Evolutionary conservation across 2,329 filamentous ascomycete species (phyloP).

Genomic region (Rhynchosporium agropyri): DNA sequence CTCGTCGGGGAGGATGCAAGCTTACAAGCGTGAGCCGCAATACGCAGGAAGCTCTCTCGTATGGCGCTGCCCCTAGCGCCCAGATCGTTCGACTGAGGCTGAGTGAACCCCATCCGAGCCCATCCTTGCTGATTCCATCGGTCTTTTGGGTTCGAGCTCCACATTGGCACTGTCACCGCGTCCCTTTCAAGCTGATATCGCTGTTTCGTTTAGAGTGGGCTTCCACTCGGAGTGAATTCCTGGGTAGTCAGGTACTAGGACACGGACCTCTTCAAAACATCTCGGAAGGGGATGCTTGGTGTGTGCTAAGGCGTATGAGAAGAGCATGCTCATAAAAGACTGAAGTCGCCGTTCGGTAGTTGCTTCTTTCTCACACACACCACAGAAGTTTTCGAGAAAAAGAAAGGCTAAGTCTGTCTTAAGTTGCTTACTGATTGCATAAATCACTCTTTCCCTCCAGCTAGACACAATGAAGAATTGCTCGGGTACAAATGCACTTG

Average conservation of each 20-base stretch:
- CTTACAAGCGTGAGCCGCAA: slow-evolving; percentile 13
- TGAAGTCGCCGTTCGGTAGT: slow-evolving; percentile 8
- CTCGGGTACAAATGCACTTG: slow-evolving; percentile 13
- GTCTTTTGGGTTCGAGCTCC: slow-evolving; percentile 1
- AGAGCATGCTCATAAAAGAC: slow-evolving; percentile 3
- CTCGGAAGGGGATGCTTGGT: slow-evolving; percentile 4
- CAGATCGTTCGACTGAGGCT: slow-evolving; percentile 20
- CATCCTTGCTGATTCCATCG: slow-evolving; percentile 10
- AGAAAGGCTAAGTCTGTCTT: slow-evolving; percentile 9
- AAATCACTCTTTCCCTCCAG: not conserved
- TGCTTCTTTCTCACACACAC: slow-evolving; percentile 8
- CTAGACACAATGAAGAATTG: slow-evolving; percentile 5
- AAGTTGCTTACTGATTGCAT: slow-evolving; percentile 2
- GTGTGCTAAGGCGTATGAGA: slow-evolving; percentile 6
- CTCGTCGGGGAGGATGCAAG: slow-evolving; percentile 9
- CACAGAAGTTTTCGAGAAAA: not conserved
- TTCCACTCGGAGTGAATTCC: slow-evolving; percentile 27
- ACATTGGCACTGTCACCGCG: slow-evolving; percentile 5
- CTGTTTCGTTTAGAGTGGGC: slow-evolving; percentile 20
- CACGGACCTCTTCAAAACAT: slow-evolving; percentile 9
- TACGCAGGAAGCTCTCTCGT: slow-evolving; percentile 17
- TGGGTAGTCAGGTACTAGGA: slow-evolving; percentile 10
- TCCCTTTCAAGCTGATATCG: slow-evolving; percentile 13
- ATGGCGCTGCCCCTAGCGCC: slow-evolving; percentile 1
- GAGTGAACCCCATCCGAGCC: slow-evolving; percentile 7